Base-by-base conservation (phyloP, 768 basidiomycete genomes). In the Hydnomerulius pinastri region DNA sequence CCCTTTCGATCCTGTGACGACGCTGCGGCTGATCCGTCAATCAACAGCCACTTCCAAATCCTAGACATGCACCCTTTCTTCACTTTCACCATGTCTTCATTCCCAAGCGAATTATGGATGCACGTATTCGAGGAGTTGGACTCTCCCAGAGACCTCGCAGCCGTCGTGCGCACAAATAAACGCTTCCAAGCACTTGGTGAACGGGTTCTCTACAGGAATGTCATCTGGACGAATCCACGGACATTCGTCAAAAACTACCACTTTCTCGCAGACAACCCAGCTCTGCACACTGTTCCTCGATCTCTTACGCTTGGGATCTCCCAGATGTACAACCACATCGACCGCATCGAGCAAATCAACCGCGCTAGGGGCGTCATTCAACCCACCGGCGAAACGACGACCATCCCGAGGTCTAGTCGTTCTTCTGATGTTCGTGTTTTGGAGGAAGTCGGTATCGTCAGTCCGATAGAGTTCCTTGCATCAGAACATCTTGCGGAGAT, bases 51-150 rank as follows among this genome's bases (percentile, higher is more conserved):
- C n/a, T n/a, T n/a, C n/a, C n/a, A n/a, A n/a, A n/a, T n/a, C n/a
- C n/a, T n/a, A n/a, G n/a, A n/a, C n/a, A n/a, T n/a, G n/a, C n/a
- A n/a, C n/a, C n/a, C n/a, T n/a, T n/a, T n/a, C n/a, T n/a, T n/a
- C 8, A 40, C 35, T 29, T 49, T 39, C 42, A 45, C 23, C 38
- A 63, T 63, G 57, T n/a, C 47, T 23, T 46, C 53, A 13, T 51
- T 74, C 25, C 73, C 73, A 2, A 66, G 63, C 35, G 73, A 74
- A 33, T 58, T 74, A 1, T 74, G 73, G 73, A 57, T 73, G 56
- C 53, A 55, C 45, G 66, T 74, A 25, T 74, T 74, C 36, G 72
- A 71, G 29, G 55, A 62, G 6, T 55, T 74, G 27, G 66, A 64
- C 36, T 40, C 51, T 0, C 61, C 69, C 0, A 35, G 29, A n/a